Evolutionary conservation across 2,329 filamentous ascomycete genomes (phyloP), one percentile per base, ranked within the genome.

Genomic region (Cladosporium austrohemisphaericum): DNA sequence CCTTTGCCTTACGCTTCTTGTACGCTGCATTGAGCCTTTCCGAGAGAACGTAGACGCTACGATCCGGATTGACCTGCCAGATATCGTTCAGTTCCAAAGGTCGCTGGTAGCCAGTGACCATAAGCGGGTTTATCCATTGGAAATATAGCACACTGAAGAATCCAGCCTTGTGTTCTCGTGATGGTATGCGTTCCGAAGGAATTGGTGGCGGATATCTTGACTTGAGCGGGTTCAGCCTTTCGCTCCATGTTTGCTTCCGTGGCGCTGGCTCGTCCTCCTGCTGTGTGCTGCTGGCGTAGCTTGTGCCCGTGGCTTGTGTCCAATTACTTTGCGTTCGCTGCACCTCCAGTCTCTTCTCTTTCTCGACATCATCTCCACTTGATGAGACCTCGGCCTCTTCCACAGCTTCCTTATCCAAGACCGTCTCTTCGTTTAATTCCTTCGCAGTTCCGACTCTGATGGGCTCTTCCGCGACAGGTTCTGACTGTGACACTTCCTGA

Each of bases 51-150:
- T 88, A 82, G 36, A 88, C 83, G 13, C 81, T 79, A 52, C 93
- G 79, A 52, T 86, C 73, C 0, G 91, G 91, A 55, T 96, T 96
- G 58, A 97, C 86, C 1, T 76, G 72, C 85, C 90, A 97, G 50
- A 98, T 82, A 65, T 98, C 93, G 57, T 86, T 87, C 49, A 84
- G 71, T 61, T 95, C 85, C 2, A 98, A 77, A 2, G 84, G 81
- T 11, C 93, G 84, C 63, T 88, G 84, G 68, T 96, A 97, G 28
- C 93, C 93, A 31, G 83, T 80, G 55, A 71, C 76, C 91, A 97
- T 97, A 49, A 97, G 65, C 1, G 88, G 84, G 1, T 83, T 82
- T 77, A 96, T 92, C 92, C 92, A 97, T 65, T 89, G 81, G 64
- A 95, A 97, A 3, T 85, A 85, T 18, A 95, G 66, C 50, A 76